phyloP scores from a whole-genome alignment of 345 rosid genomes.

The Rhodamnia argentea region DNA sequence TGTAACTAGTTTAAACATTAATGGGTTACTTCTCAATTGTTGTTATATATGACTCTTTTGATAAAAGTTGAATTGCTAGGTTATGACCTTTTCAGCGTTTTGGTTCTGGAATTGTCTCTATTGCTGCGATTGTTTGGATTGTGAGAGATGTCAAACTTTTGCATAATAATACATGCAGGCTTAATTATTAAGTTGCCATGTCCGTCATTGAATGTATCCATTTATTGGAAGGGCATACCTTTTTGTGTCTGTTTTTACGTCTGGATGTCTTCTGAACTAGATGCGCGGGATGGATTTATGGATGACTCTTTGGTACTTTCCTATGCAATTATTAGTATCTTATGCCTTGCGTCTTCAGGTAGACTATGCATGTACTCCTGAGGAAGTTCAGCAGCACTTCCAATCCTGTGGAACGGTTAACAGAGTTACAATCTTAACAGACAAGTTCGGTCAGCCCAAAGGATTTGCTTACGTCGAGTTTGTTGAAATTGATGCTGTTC shows the following conservation, averaged over 20 bases:
- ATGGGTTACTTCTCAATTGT: not conserved
- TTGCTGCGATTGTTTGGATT: not conserved
- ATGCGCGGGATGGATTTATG: not conserved
- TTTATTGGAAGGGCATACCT: not conserved
- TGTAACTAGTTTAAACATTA: not conserved
- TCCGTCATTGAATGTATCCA: not conserved
- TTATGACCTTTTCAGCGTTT: not conserved
- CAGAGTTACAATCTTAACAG: slow-evolving; percentile 95
- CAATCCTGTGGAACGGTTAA: slow-evolving; percentile 98
- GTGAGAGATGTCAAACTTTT: not conserved
- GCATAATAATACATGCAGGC: not conserved
- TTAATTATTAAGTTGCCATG: not conserved
- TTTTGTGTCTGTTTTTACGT: not conserved
- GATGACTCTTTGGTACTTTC: not conserved
- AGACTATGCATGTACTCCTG: slow-evolving; percentile 94
- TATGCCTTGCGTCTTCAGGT: slow-evolving; percentile 34
- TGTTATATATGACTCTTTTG: not conserved
- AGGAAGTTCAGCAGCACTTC: slow-evolving; percentile 98
- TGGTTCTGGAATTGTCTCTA: not conserved
- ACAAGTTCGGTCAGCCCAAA: slow-evolving; percentile 98
- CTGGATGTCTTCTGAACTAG: not conserved
- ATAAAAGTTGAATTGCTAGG: not conserved
- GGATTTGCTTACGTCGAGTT: slow-evolving; percentile 98
- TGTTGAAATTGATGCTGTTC: slow-evolving; percentile 91
- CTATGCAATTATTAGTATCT: not conserved